Evolutionary conservation across 2,329 filamentous ascomycete genomes (phyloP).

Genomic region (Zymoseptoria brevis): DNA sequence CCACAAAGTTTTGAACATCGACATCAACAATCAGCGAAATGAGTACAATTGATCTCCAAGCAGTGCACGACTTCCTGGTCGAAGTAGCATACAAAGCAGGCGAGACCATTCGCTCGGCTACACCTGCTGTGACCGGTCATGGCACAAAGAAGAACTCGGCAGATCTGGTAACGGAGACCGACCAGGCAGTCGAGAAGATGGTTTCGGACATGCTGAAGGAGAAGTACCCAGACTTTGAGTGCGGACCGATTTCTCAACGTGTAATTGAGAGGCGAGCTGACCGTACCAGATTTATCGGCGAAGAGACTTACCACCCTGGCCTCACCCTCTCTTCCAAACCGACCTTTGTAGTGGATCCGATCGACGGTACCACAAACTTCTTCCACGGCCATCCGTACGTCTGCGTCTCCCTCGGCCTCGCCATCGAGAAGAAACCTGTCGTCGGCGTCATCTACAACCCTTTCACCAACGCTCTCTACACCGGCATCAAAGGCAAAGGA

Average conservation of each 20-base stretch:
- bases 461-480: constrained; percentile 61
- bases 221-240: constrained; percentile 48
- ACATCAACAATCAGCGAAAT: constrained; percentile 3
- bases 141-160: constrained; percentile 48
- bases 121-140: constrained; percentile 33
- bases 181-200: constrained; percentile 53
- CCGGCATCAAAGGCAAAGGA: constrained; percentile 59
- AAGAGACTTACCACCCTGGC: constrained; percentile 67
- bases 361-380: constrained; percentile 77
- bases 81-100: constrained; percentile 39
- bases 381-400: constrained; percentile 67
- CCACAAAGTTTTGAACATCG: constrained; percentile 87
- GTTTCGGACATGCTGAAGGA: constrained; percentile 44
- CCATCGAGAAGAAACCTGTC: constrained; percentile 52
- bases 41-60: constrained; percentile 33
- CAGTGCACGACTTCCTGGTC: constrained; percentile 43
- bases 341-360: constrained; percentile 75
- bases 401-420: constrained; percentile 68
- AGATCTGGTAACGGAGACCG: constrained; percentile 57
- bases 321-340: constrained; percentile 54
- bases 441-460: constrained; percentile 77
- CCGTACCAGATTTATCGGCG: constrained; percentile 55
- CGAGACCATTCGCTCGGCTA: constrained; percentile 39
- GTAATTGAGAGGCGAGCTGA: too few species aligned
- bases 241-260: constrained; percentile 8